These are phyloP conservation scores for Plantago ovata DNA, from an alignment of 257 asterid species.

Conservation along the genomic window DNA sequence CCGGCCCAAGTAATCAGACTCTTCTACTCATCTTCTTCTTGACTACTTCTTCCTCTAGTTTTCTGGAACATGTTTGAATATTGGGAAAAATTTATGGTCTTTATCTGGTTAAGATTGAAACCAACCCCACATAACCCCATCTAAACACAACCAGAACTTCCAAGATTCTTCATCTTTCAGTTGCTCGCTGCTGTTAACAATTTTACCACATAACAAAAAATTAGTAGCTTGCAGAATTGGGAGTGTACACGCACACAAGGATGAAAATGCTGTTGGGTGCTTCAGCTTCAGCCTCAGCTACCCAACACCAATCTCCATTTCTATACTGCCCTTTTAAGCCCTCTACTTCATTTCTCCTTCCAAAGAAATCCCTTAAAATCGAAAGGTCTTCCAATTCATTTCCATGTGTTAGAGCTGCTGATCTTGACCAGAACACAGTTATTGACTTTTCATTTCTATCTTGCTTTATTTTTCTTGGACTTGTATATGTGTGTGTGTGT, in stretches of 20 bases:
- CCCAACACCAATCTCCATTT: constrained; percentile 60
- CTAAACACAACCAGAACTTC: constrained; percentile 14
- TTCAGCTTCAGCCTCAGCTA: constrained; percentile 53
- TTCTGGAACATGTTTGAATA: too few species aligned
- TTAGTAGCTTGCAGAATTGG: not conserved
- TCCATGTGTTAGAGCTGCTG: constrained; percentile 74
- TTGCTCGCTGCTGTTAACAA: not conserved
- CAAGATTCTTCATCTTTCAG: not conserved
- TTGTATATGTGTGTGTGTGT: not conserved
- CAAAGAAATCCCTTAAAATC: constrained; percentile 32
- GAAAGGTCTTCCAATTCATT: constrained; percentile 43
- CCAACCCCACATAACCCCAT: constrained; percentile 46
- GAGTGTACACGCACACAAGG: not conserved
- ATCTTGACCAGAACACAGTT: constrained; percentile 93
- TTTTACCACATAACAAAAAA: constrained; percentile 9
- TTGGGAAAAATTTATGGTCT: not conserved
- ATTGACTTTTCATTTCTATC: not conserved
- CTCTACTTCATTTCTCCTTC: constrained; percentile 30
- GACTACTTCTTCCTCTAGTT: too few species aligned
- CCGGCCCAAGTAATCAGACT: too few species aligned
- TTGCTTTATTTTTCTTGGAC: not conserved
- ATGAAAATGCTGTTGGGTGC: constrained; percentile 47
- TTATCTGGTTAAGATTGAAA: constrained; percentile 34
- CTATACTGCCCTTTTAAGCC: constrained; percentile 50
- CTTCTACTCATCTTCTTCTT: too few species aligned